Base-by-base conservation (phyloP, 2,329 filamentous ascomycete genomes). In the Fusarium solani-melongenae region DNA sequence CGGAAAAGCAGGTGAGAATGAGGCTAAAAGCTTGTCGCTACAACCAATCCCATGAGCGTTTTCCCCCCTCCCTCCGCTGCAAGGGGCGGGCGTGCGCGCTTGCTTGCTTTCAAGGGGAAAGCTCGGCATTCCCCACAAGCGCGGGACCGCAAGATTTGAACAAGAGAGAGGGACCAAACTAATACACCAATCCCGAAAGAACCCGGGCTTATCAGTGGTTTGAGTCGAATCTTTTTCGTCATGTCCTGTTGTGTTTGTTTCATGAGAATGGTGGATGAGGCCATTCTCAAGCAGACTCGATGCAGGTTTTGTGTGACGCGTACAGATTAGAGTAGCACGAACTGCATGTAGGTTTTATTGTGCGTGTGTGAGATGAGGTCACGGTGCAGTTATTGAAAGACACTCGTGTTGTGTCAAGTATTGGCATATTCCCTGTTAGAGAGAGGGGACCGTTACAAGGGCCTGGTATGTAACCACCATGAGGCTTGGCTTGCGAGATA, bases 101-200 rank as follows among this genome's bases (percentile, higher is more conserved):
- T 20, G n/a, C 38, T 39, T 20, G 29, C 29, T 31, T 9, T 22
- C 53, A 66, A 70, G 66, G 72, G 64, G 70, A 74, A 71, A 73
- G 60, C 49, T 75, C 72, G 64, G 72, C 38, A 73, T 75, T 75
- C 66, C 51, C 71, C 72, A 75, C 72, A 41, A 34, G 31, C 38
- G 64, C 36, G 63, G 39, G 36, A 49, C 38, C 17, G 55, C 27
- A 22, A 36, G 60, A 63, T 46, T 27, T 27, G 24, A 10, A 27
- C 9, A 29, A 17, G 15, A 49, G 22, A 49, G 6, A 29, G n/a
- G n/a, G n/a, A n/a, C n/a, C 38, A 20, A 41, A n/a, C 36, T 34
- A 34, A 34, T 36, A 41, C n/a, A 20, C 38, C 27, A 62, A 71
- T 71, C 64, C 72, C 72, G 72, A 75, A 75, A 75, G 73, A 71